A percentile compares a stretch with the other conserved stretches of the same genome.
phyloP scores from a whole-genome alignment of 805 yeast genomes.

The Zygosaccharomyces bisporus region DNA sequence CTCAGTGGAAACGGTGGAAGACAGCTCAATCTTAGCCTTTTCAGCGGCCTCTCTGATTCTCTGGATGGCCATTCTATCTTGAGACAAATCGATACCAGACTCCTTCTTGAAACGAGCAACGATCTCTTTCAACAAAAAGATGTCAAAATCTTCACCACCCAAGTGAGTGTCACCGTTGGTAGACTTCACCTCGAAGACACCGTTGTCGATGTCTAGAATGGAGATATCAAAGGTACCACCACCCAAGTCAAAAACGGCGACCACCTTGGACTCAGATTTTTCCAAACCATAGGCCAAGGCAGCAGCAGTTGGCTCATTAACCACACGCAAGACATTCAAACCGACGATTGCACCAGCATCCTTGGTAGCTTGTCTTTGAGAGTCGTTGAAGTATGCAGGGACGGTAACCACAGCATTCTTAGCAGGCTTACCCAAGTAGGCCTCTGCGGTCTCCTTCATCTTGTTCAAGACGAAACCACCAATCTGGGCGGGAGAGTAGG shows the following conservation, averaged over 20 bases:
- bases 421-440: conserved; percentile 80
- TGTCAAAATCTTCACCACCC: conserved; percentile 89
- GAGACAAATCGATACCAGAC: conserved; percentile 54
- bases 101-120: conserved; percentile 75
- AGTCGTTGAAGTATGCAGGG: conserved; percentile 83
- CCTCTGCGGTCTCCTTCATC: conserved; percentile 98
- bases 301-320: conserved; percentile 86
- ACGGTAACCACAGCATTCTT: conserved; percentile 88
- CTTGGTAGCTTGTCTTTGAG: conserved; percentile 83
- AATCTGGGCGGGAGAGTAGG: conserved; percentile 91
- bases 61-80: conserved; percentile 65
- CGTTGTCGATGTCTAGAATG: conserved; percentile 92
- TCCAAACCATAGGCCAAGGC: conserved; percentile 94
- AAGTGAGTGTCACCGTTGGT: conserved; percentile 90
- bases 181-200: conserved; percentile 96
- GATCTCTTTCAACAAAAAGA: conserved; percentile 77
- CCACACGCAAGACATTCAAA: conserved; percentile 73
- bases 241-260: conserved; percentile 96
- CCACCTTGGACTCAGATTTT: conserved; percentile 70
- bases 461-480: conserved; percentile 92
- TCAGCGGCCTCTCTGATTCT: conserved; percentile 85
- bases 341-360: conserved; percentile 98
- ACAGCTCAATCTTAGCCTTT: conserved; percentile 72
- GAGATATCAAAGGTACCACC: conserved; percentile 99
- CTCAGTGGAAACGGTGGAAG: conserved; percentile 64